Evolutionary conservation across 2,329 filamentous ascomycete species (phyloP).

Genomic region (Verticillium zaregamsianum): DNA sequence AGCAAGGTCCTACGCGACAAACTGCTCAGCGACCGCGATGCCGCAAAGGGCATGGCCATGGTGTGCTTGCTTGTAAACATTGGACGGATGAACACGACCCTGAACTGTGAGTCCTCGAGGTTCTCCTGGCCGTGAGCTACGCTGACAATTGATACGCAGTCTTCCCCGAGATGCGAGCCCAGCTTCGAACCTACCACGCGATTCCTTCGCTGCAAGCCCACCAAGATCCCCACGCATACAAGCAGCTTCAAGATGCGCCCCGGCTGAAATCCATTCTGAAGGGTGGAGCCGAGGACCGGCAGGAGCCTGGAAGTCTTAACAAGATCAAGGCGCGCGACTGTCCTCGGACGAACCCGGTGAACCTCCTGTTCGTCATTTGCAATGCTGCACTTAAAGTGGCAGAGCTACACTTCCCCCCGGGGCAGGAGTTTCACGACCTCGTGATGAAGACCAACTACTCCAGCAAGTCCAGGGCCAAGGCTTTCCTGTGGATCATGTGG

Average conservation of each 20-base stretch:
- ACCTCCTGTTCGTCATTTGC: slow-evolving; percentile 92
- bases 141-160: slow-evolving; percentile 48
- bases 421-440: slow-evolving; percentile 90
- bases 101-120: slow-evolving; percentile 69
- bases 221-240: slow-evolving; percentile 93
- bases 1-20: slow-evolving; percentile 98
- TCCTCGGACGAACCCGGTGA: slow-evolving; percentile 89
- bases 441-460: slow-evolving; percentile 86
- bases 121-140: neutral
- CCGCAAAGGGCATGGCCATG: slow-evolving; percentile 98
- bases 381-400: slow-evolving; percentile 88
- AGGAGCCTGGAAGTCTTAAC: slow-evolving; percentile 79
- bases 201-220: slow-evolving; percentile 94
- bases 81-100: slow-evolving; percentile 95
- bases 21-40: slow-evolving; percentile 83
- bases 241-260: slow-evolving; percentile 94
- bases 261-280: slow-evolving; percentile 96
- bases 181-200: slow-evolving; percentile 94
- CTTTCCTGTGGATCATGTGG: slow-evolving; percentile 98
- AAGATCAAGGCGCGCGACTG: slow-evolving; percentile 67
- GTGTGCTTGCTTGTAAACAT: slow-evolving; percentile 96
- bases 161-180: slow-evolving; percentile 98
- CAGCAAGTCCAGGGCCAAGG: slow-evolving; percentile 76
- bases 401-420: slow-evolving; percentile 82
- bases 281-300: slow-evolving; percentile 84